phyloP scores from a whole-genome alignment of 495 filamentous ascomycete genomes.

The Tuber borchii region DNA sequence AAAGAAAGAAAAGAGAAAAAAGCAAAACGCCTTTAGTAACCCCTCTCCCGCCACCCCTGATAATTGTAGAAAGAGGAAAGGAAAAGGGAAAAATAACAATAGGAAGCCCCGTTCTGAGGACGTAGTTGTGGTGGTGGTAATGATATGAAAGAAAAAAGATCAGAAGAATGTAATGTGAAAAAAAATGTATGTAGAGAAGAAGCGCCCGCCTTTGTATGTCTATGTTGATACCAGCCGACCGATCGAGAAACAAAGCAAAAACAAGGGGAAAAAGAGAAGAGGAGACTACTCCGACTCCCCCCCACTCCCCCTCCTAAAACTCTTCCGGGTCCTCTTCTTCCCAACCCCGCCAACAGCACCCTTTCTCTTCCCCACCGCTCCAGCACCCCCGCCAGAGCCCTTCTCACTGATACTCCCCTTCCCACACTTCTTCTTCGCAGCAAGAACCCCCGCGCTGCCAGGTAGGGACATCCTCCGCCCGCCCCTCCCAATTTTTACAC shows the following conservation, averaged over 20 bases:
- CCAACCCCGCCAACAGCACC: constrained; percentile 1
- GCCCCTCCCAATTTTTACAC: neutral
- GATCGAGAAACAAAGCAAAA: neutral
- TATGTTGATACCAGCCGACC: constrained; percentile 14
- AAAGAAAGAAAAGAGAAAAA: neutral
- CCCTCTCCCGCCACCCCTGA: neutral
- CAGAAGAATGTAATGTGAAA: neutral
- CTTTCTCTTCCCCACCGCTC: constrained; percentile 21
- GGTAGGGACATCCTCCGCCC: constrained; percentile 15
- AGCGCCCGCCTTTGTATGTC: constrained; percentile 16
- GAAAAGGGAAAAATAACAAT: constrained; percentile 10
- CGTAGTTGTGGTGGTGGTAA: neutral
- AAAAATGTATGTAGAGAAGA: neutral
- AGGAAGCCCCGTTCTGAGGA: constrained; percentile 4
- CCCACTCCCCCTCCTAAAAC: neutral
- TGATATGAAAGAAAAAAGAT: constrained; percentile 8
- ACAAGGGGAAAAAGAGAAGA: neutral
- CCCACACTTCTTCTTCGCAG: constrained; percentile 15
- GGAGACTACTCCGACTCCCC: neutral
- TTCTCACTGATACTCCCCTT: constrained; percentile 31
- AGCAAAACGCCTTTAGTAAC: neutral
- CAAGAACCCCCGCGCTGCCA: constrained; percentile 20
- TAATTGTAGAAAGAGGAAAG: constrained; percentile 5
- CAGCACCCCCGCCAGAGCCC: constrained; percentile 13
- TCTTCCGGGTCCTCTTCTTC: neutral